Evolutionary conservation across 2,329 filamentous ascomycete genomes (phyloP).

Genomic region (Ophiostoma fasciatum): DNA sequence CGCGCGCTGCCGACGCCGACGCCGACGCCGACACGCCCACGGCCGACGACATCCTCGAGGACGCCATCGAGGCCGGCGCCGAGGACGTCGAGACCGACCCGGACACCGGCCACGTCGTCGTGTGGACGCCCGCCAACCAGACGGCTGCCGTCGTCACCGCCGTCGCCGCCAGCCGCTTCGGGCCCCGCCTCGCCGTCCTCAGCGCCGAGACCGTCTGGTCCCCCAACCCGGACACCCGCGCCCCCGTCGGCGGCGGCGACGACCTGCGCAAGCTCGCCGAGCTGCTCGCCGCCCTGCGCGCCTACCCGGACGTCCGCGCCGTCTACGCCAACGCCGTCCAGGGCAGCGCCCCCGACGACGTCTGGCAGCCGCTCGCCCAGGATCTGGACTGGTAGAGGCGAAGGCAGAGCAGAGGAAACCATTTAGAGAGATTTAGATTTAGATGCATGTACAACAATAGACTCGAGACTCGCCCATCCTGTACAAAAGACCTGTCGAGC

Average conservation of each 20-base stretch:
- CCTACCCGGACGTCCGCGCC: conserved; percentile 59
- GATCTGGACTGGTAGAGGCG: conserved; percentile 29
- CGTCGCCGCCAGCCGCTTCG: conserved; percentile 32
- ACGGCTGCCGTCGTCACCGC: conserved; percentile 49
- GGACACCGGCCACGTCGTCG: conserved; percentile 52
- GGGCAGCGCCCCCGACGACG: conserved; percentile 34
- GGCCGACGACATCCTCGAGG: conserved; percentile 63
- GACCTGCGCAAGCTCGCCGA: conserved; percentile 41
- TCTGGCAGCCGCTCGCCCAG: conserved; percentile 38
- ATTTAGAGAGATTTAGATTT: too few relatives aligned
- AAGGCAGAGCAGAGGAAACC: not conserved
- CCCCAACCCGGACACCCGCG: conserved; percentile 64
- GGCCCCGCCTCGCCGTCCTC: conserved; percentile 51
- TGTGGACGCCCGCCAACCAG: conserved; percentile 53
- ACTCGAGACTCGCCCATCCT: too few relatives aligned
- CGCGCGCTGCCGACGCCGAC: conserved; percentile 43
- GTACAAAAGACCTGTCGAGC: too few relatives aligned
- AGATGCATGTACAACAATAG: too few relatives aligned
- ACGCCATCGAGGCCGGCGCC: conserved; percentile 72
- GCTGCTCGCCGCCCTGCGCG: conserved; percentile 45
- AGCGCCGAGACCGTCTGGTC: conserved; percentile 75
- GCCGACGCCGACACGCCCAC: conserved; percentile 18
- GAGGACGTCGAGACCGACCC: conserved; percentile 52
- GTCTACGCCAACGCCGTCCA: conserved; percentile 58
- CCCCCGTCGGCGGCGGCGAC: conserved; percentile 45